Evolutionary conservation across 139 green algal genomes (phyloP), one percentile per base, ranked within the genome.

Genomic region (Desmodesmus armatus): DNA sequence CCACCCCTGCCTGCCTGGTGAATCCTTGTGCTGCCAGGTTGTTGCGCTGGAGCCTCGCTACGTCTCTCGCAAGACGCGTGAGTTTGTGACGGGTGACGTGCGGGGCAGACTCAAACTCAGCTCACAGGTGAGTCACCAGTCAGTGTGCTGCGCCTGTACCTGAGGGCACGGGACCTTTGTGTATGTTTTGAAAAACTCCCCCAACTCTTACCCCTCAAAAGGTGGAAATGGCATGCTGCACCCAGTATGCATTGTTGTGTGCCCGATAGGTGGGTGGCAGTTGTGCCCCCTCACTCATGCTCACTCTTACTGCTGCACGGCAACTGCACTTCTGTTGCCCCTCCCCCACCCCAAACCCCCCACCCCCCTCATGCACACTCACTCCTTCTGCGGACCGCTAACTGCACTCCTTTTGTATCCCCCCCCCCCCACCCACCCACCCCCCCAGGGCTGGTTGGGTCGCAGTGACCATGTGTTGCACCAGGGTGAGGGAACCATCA

Each of bases 11-110:
- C 21, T n/a, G n/a, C n/a, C n/a, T n/a, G n/a, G n/a, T n/a, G n/a
- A n/a, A n/a, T 63, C 17, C 74, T 49, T 62, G 47, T 69, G 74
- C 49, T 43, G 35, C 35, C 78, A 96, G 91, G 87, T 90, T 0
- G 82, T 99, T 31, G 93, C 96, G 3, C 66, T 99, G 27, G 96
- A 99, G 65, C 96, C 96, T 0, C 87, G 90, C 2, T 98, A 96
- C 78, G 80, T 79, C 19, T 81, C 80, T 0, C 86, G 92, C 60
- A 95, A 94, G 80, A 96, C 90, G 1, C 88, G 91, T 11, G 94
- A 98, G 85, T 89, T 99, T 62, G 93, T 96, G 15, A 90, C 88
- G 1, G 96, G 94, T 11, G 95, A 92, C 35, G 67, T 83, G 3
- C 72, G 78, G 1, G 96, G 96, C 5, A 83, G 92, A 43, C 88